A percentile compares a stretch with the other conserved stretches of the same genome.
Evolutionary conservation across 768 basidiomycete genomes (phyloP).

Genomic region (Cystofilobasidium macerans): DNA sequence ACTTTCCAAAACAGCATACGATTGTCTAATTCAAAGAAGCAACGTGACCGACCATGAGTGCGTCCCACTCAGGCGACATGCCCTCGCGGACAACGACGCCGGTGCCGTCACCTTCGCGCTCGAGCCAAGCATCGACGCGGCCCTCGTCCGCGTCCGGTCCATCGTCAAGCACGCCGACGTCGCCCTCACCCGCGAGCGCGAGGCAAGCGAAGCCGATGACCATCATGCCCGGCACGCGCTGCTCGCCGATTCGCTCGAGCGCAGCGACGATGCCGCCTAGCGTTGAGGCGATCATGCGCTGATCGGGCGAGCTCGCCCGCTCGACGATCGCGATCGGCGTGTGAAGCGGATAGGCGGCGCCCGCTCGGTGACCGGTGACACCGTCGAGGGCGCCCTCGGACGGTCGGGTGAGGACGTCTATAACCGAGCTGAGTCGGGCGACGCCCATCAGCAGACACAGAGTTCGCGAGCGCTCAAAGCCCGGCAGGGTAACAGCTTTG

Average conservation of each 20-base stretch:
- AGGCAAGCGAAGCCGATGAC: slow-evolving; percentile 84
- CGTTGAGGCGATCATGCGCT: slow-evolving; percentile 70
- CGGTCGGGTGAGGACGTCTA: slow-evolving; percentile 47
- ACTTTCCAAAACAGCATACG: background rate
- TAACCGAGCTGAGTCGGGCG: slow-evolving; percentile 63
- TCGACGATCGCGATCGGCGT: slow-evolving; percentile 88
- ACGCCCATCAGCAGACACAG: slow-evolving; percentile 90
- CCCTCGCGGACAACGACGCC: slow-evolving; percentile 28
- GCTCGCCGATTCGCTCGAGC: slow-evolving; percentile 64
- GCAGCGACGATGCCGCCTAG: slow-evolving; percentile 58
- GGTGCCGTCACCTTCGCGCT: slow-evolving; percentile 11
- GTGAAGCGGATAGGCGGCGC: slow-evolving; percentile 57
- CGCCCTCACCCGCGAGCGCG: slow-evolving; percentile 60
- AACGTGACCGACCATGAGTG: background rate
- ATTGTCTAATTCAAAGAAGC: background rate
- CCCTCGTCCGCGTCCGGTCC: slow-evolving; percentile 33
- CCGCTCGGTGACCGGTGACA: slow-evolving; percentile 42
- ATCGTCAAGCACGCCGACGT: slow-evolving; percentile 58
- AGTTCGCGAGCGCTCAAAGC: slow-evolving; percentile 70
- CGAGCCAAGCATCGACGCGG: slow-evolving; percentile 29
- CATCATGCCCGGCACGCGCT: slow-evolving; percentile 92
- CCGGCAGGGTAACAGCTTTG: slow-evolving; percentile 69
- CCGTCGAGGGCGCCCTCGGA: slow-evolving; percentile 24
- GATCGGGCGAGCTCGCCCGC: slow-evolving; percentile 86
- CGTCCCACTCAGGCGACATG: slow-evolving; percentile 28